Percentiles rank a stretch among this genome's conserved stretches.
phyloP scores from a whole-genome alignment of 2,329 filamentous ascomycete genomes.

The Zymoseptoria ardabiliae region DNA sequence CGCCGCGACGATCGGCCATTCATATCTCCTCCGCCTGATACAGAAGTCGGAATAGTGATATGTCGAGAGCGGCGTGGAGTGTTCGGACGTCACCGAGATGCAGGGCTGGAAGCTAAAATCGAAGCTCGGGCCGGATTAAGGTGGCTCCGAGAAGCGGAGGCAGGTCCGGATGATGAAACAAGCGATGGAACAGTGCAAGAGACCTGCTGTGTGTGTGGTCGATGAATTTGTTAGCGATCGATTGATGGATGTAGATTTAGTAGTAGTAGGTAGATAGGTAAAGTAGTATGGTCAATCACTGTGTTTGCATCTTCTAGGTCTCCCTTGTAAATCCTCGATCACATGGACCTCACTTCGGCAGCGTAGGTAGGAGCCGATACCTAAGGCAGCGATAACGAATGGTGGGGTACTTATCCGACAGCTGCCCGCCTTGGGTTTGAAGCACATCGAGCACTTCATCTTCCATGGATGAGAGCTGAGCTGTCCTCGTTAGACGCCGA shows the following conservation, averaged over 20 bases:
- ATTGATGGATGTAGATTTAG: too few species aligned
- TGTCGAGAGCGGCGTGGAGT: not conserved
- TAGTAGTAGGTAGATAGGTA: too few species aligned
- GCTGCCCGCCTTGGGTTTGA: not conserved
- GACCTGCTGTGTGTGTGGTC: not conserved
- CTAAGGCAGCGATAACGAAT: not conserved
- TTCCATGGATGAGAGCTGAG: not conserved
- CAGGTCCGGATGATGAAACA: not conserved
- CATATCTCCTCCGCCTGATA: constrained; percentile 15
- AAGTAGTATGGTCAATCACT: not conserved
- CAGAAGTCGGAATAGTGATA: constrained; percentile 1
- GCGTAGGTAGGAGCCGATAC: too few species aligned
- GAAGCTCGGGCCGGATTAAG: not conserved
- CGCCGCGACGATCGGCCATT: constrained; percentile 38
- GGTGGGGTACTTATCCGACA: not conserved
- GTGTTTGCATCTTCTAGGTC: too few species aligned
- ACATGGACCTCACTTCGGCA: not conserved
- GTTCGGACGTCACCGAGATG: not conserved
- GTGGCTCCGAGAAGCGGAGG: not conserved
- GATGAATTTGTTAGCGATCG: too few species aligned
- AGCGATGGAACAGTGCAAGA: not conserved
- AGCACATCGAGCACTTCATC: not conserved
- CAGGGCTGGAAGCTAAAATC: not conserved
- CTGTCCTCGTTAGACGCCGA: not conserved
- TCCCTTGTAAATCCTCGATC: not conserved